These are phyloP conservation scores for Trichoderma gracile DNA, from an alignment of 2,329 filamentous ascomycete species.

Conservation along the genomic window DNA sequence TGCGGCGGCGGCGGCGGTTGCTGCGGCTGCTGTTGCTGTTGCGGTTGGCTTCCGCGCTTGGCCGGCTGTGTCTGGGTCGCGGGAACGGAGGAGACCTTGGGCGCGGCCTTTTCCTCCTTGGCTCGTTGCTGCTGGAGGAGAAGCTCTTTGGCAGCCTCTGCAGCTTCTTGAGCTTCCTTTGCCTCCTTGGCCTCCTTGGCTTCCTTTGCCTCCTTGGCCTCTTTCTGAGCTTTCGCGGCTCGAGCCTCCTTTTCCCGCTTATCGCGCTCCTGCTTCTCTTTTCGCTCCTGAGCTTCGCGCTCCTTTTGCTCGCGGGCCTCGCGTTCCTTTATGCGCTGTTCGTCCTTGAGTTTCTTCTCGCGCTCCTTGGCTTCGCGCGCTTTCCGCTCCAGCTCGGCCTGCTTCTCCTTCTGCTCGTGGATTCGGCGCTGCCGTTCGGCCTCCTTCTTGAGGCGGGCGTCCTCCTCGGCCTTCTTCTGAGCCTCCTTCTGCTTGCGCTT, in stretches of 20 bases:
- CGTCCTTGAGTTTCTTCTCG: conserved; percentile 84
- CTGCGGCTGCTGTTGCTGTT: neutral
- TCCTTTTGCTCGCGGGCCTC: conserved; percentile 71
- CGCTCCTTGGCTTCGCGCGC: conserved; percentile 60
- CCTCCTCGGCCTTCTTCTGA: conserved; percentile 86
- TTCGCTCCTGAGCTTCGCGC: conserved; percentile 66
- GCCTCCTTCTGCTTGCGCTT: conserved; percentile 89
- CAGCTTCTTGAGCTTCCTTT: conserved; percentile 41
- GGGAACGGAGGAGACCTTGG: conserved; percentile 45
- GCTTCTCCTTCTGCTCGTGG: conserved; percentile 82
- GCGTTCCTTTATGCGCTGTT: conserved; percentile 76
- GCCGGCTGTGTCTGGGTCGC: conserved; percentile 30
- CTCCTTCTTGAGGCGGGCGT: conserved; percentile 81
- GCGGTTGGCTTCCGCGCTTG: conserved; percentile 27
- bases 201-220: conserved; percentile 48
- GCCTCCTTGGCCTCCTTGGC: conserved; percentile 40
- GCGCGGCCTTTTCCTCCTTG: conserved; percentile 42
- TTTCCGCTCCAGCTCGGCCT: conserved; percentile 83
- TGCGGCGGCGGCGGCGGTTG: neutral
- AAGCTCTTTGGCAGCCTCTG: conserved; percentile 32
- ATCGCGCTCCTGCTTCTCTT: conserved; percentile 62
- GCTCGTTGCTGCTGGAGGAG: conserved; percentile 32
- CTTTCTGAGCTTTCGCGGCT: conserved; percentile 60
- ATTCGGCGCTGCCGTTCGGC: conserved; percentile 76
- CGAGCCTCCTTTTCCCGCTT: conserved; percentile 62